These are phyloP conservation scores for Salvia miltiorrhiza DNA, from an alignment of 257 asterid genomes.

Conservation along the genomic window DNA sequence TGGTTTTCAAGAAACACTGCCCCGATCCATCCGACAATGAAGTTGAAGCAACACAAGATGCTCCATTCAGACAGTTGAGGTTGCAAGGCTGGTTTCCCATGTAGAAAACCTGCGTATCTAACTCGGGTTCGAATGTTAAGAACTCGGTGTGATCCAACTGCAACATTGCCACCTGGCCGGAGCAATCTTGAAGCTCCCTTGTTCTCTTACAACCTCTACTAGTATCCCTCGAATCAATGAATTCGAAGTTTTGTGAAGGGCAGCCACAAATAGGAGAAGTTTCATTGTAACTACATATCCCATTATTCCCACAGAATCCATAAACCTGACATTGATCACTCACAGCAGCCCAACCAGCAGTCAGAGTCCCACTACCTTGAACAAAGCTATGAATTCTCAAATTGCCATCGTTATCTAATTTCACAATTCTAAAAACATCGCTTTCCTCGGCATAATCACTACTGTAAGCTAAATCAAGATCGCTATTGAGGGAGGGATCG, in stretches of 20 bases:
- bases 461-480: slow-evolving; percentile 49
- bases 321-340: slow-evolving; percentile 75
- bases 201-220: slow-evolving; percentile 75
- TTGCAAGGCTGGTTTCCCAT: slow-evolving; percentile 55
- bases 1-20: slow-evolving; percentile 50
- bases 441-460: slow-evolving; percentile 66
- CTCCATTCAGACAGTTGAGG: slow-evolving; percentile 44
- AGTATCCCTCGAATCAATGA: slow-evolving; percentile 43
- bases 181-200: slow-evolving; percentile 57
- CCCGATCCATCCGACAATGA: slow-evolving; percentile 87
- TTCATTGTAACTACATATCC: slow-evolving; percentile 72
- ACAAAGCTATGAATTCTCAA: slow-evolving; percentile 62
- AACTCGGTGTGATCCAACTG: slow-evolving; percentile 52
- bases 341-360: slow-evolving; percentile 72
- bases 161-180: slow-evolving; percentile 50
- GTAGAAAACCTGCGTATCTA: slow-evolving; percentile 32
- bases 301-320: slow-evolving; percentile 79
- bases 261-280: slow-evolving; percentile 62
- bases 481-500: slow-evolving; percentile 39
- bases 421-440: slow-evolving; percentile 48
- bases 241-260: slow-evolving; percentile 64
- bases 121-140: slow-evolving; percentile 61
- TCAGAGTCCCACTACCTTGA: slow-evolving; percentile 42
- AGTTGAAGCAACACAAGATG: slow-evolving; percentile 57
- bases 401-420: slow-evolving; percentile 73